Evolutionary conservation across 805 yeast genomes (phyloP).

Genomic region (Ogataea glucozyma): DNA sequence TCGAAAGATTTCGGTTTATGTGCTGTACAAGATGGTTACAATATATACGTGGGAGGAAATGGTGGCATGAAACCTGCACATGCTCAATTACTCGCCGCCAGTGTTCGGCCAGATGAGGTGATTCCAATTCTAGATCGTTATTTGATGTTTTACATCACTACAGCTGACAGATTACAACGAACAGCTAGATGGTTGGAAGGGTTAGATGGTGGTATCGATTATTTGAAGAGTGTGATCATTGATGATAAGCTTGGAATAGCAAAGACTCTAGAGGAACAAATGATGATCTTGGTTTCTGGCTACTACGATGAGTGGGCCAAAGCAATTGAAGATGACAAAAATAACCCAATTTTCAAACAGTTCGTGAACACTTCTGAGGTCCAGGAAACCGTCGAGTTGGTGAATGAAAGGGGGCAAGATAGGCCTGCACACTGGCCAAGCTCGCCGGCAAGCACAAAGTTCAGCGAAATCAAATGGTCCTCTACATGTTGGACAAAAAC

Average conservation of each 20-base stretch:
- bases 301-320: conserved; percentile 40
- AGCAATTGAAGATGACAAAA: conserved; percentile 26
- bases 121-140: conserved; percentile 39
- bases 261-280: conserved; percentile 37
- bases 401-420: conserved; percentile 39
- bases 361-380: conserved; percentile 34
- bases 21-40: conserved; percentile 39
- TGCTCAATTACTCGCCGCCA: conserved; percentile 36
- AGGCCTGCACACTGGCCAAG: conserved; percentile 40
- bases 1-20: conserved; percentile 41
- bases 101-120: conserved; percentile 39
- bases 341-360: conserved; percentile 34
- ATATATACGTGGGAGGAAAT: conserved; percentile 41
- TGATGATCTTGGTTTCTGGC: conserved; percentile 35
- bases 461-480: conserved; percentile 37
- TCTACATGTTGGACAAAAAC: conserved; percentile 33
- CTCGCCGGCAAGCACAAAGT: conserved; percentile 26
- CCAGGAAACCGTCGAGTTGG: conserved; percentile 36
- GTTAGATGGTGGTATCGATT: conserved; percentile 39
- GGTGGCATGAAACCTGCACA: conserved; percentile 45
- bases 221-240: conserved; percentile 36
- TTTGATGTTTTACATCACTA: conserved; percentile 39
- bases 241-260: conserved; percentile 39
- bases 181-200: conserved; percentile 42
- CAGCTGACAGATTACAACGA: conserved; percentile 40